A percentile compares a stretch with the other conserved stretches of the same genome.
Conservation (phyloP, 352 stramenopile genomes). For the Thalassiosira livingstoniorum region DNA sequence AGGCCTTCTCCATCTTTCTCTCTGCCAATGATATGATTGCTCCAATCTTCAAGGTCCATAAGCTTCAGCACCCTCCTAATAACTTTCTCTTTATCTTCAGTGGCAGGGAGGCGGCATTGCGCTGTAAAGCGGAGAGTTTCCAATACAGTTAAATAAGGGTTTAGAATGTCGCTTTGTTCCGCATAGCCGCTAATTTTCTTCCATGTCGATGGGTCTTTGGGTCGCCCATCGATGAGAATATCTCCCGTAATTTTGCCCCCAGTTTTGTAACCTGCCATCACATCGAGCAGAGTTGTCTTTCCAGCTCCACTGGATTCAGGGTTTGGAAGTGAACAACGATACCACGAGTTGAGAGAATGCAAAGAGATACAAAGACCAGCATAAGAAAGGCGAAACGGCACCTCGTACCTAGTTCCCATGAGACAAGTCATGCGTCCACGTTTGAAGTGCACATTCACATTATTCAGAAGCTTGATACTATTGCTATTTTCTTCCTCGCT, state of each 20-base stretch:
- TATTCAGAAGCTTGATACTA: slow-evolving; percentile 30
- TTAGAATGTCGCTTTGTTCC: slow-evolving; percentile 59
- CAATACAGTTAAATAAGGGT: slow-evolving; percentile 49
- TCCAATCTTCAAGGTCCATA: slow-evolving; percentile 52
- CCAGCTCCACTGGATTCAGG: slow-evolving; percentile 1
- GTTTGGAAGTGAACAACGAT: too few relatives aligned
- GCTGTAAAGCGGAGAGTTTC: slow-evolving; percentile 62
- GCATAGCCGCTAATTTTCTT: slow-evolving; percentile 57
- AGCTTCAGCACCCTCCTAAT: slow-evolving; percentile 37
- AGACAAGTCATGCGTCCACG: slow-evolving; percentile 56
- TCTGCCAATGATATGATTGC: slow-evolving; percentile 44
- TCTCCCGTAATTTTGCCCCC: slow-evolving; percentile 85
- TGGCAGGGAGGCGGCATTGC: slow-evolving; percentile 35
- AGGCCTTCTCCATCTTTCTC: slow-evolving; percentile 61
- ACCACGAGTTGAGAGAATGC: background rate
- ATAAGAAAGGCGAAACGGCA: background rate
- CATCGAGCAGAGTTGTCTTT: slow-evolving; percentile 87
- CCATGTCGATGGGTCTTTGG: slow-evolving; percentile 59
- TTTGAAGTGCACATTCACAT: slow-evolving; percentile 44
- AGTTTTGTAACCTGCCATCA: slow-evolving; percentile 90
- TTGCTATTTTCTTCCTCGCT: background rate
- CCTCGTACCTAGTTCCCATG: slow-evolving; percentile 81
- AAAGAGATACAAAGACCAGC: too few relatives aligned
- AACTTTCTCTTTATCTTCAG: slow-evolving; percentile 17
- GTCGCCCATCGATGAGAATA: slow-evolving; percentile 32